phyloP scores from a whole-genome alignment of 257 asterid genomes.

The Solanum chiquidenum region DNA sequence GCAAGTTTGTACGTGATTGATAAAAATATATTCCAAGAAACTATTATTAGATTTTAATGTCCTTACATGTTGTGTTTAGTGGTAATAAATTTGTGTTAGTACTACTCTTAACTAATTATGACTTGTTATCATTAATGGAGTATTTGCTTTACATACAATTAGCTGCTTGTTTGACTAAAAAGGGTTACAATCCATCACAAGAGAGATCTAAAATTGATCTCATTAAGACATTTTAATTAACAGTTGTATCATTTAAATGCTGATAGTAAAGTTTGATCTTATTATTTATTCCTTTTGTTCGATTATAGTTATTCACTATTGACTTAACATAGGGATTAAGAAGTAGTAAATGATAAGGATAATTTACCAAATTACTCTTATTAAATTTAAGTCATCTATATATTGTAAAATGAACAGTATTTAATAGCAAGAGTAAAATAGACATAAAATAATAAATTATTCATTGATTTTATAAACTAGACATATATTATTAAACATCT shows the following conservation, averaged over 20 bases:
- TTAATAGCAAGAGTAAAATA: too few relatives aligned
- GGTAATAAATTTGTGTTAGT: neutral
- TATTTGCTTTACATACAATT: neutral
- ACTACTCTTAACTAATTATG: neutral
- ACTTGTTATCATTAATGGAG: neutral
- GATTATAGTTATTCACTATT: too few relatives aligned
- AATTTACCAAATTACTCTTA: too few relatives aligned
- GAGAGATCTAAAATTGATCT: neutral
- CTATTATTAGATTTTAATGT: neutral
- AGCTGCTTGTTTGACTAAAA: neutral
- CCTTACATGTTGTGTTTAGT: neutral
- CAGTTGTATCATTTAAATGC: too few relatives aligned
- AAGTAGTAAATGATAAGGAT: too few relatives aligned
- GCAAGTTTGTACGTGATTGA: neutral
- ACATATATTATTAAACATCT: too few relatives aligned
- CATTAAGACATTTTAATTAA: neutral
- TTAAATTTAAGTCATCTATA: too few relatives aligned
- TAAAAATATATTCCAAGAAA: neutral
- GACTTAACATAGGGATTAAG: too few relatives aligned
- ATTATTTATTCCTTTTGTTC: too few relatives aligned
- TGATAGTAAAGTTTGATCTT: neutral
- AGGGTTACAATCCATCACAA: neutral
- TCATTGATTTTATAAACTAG: too few relatives aligned
- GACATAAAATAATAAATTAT: too few relatives aligned
- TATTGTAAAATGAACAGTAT: too few relatives aligned